Evolutionary conservation across 208 protist genomes (phyloP).

Genomic region (Leishmania braziliensis): DNA sequence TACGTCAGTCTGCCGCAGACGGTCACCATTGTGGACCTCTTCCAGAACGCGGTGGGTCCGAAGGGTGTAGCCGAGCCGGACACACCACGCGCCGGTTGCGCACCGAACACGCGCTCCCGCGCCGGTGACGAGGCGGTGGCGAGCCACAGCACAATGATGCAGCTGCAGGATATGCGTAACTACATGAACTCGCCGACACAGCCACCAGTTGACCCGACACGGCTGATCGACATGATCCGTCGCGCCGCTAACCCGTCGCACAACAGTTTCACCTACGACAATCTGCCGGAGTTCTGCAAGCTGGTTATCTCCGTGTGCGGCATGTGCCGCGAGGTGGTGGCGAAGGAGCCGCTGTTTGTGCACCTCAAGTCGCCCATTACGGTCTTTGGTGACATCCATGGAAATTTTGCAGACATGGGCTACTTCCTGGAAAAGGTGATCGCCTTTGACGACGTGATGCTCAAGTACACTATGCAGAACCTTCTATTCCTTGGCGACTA

Average conservation of each 20-base stretch:
- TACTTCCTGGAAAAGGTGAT: constrained; percentile 92
- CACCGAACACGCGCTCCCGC: constrained; percentile 42
- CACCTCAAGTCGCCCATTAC: constrained; percentile 88
- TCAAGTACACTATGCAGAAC: constrained; percentile 90
- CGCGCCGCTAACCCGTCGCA: constrained; percentile 70
- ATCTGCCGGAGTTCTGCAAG: constrained; percentile 82
- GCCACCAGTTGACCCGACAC: constrained; percentile 79
- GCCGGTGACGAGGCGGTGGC: constrained; percentile 84
- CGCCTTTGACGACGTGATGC: constrained; percentile 89
- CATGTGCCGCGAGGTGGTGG: constrained; percentile 83
- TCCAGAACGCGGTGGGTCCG: constrained; percentile 84
- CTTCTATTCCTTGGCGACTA: constrained; percentile 98
- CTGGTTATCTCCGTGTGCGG: constrained; percentile 86
- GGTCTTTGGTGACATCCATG: constrained; percentile 94
- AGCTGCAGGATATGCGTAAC: constrained; percentile 88
- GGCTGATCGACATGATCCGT: constrained; percentile 86
- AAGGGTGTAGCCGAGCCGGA: constrained; percentile 85
- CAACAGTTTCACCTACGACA: constrained; percentile 86
- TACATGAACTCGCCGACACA: constrained; percentile 89
- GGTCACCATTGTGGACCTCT: constrained; percentile 86
- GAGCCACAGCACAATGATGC: constrained; percentile 90
- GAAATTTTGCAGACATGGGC: constrained; percentile 93
- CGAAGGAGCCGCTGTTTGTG: constrained; percentile 88
- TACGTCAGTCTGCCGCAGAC: constrained; percentile 81
- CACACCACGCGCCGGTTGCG: constrained; percentile 76